Conservation (phyloP, 257 asterid genomes). For the Solanum arcanum region DNA sequence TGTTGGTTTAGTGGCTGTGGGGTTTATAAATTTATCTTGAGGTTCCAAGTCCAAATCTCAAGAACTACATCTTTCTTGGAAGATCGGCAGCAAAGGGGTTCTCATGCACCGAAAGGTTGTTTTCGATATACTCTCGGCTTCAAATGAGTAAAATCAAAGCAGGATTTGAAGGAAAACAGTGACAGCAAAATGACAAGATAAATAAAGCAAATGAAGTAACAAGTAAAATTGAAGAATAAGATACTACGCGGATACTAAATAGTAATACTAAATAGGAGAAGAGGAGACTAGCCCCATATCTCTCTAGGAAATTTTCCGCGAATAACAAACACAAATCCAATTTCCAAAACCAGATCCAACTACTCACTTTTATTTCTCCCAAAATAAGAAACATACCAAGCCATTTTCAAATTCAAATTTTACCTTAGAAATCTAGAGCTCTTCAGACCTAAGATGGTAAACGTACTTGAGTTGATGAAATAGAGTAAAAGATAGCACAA, state of each 20-base stretch:
- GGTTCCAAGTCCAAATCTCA: neutral
- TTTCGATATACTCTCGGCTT: neutral
- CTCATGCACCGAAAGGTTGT: neutral
- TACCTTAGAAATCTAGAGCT: neutral
- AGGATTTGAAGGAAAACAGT: neutral
- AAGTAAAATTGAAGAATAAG: neutral
- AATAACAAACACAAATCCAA: neutral
- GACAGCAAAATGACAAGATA: neutral
- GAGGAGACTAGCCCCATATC: no score
- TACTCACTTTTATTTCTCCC: neutral
- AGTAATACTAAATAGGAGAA: neutral
- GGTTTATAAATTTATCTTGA: neutral
- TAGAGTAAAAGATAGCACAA: slow-evolving; percentile 90
- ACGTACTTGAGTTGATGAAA: slow-evolving; percentile 88
- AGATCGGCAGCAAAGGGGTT: no score
- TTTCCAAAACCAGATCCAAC: neutral
- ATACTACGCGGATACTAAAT: neutral
- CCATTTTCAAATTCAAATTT: neutral
- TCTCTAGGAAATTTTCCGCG: neutral
- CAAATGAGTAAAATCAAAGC: neutral
- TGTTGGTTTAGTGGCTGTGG: neutral
- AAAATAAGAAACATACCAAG: neutral
- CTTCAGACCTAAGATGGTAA: neutral
- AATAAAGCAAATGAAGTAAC: neutral
- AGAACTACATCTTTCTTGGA: neutral